Evolutionary conservation across 2,329 filamentous ascomycete genomes (phyloP).

Genomic region (Nemania diffusa): DNA sequence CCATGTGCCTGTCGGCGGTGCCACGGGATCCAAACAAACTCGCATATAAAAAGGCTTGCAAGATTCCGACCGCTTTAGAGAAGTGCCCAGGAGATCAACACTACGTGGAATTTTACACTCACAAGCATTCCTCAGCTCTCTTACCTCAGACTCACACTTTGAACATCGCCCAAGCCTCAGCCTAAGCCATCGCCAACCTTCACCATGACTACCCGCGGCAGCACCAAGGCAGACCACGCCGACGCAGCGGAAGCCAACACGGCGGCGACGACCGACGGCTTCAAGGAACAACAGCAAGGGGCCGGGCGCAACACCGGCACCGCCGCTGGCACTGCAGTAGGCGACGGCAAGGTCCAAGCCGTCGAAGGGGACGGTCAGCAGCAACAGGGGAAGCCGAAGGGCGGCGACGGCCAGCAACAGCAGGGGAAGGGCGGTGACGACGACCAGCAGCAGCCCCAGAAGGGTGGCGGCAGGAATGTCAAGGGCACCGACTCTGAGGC

Average conservation of each 20-base stretch:
- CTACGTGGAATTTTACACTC: not conserved
- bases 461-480: not conserved
- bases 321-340: not conserved
- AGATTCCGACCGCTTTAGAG: not conserved
- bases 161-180: not conserved
- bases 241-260: constrained; percentile 24
- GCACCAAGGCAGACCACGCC: not conserved
- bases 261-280: constrained; percentile 33
- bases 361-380: constrained; percentile 2
- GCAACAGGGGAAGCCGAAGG: constrained; percentile 2
- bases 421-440: too few relatives aligned
- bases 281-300: constrained; percentile 20
- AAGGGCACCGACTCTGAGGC: not conserved
- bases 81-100: not conserved
- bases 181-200: not conserved
- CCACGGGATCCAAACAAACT: not conserved
- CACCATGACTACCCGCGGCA: constrained; percentile 23
- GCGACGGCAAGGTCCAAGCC: not conserved
- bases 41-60: not conserved
- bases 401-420: too few relatives aligned
- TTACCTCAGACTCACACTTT: not conserved
- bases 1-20: not conserved
- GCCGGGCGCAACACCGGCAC: too few relatives aligned
- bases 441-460: too few relatives aligned
- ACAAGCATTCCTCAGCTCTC: not conserved